Evolutionary conservation across 345 rosid genomes (phyloP).

Genomic region (Eutrema japonicum): DNA sequence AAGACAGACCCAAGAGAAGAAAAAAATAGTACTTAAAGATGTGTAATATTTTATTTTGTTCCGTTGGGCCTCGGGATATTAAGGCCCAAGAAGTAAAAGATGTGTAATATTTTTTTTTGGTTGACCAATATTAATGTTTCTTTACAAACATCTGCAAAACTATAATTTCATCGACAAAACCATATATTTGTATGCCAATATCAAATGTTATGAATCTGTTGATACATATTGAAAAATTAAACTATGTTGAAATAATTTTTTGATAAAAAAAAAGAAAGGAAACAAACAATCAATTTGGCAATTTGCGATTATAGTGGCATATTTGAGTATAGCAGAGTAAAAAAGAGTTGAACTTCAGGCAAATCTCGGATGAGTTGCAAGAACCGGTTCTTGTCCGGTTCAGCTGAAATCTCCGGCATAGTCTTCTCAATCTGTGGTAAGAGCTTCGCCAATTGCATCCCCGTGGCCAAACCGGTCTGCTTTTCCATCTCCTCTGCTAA

Average conservation of each 20-base stretch:
- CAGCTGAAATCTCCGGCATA: conserved; percentile 54
- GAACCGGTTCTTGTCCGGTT: conserved; percentile 66
- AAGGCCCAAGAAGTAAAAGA: background rate
- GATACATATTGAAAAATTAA: conserved; percentile 31
- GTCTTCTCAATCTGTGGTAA: conserved; percentile 74
- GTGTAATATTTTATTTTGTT: too few species aligned
- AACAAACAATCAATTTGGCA: conserved; percentile 24
- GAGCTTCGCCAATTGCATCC: conserved; percentile 78
- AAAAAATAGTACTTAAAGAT: rapidly evolving
- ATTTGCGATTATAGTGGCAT: conserved; percentile 47
- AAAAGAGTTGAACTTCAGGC: conserved; percentile 82
- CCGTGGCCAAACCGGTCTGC: conserved; percentile 50
- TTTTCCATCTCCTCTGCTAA: conserved; percentile 62
- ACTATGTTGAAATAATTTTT: conserved; percentile 1
- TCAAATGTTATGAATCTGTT: background rate
- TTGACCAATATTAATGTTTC: background rate
- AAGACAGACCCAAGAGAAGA: background rate
- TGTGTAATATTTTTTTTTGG: too few species aligned
- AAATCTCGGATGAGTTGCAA: conserved; percentile 55
- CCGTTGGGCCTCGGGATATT: conserved; percentile 12
- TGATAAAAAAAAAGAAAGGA: background rate
- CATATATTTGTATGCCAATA: conserved; percentile 5
- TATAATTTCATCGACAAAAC: background rate
- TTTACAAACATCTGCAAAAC: background rate
- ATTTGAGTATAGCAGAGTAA: conserved; percentile 77